These are phyloP conservation scores for Fraxinus nigra DNA, from an alignment of 305 asterid genomes.

Conservation along the genomic window DNA sequence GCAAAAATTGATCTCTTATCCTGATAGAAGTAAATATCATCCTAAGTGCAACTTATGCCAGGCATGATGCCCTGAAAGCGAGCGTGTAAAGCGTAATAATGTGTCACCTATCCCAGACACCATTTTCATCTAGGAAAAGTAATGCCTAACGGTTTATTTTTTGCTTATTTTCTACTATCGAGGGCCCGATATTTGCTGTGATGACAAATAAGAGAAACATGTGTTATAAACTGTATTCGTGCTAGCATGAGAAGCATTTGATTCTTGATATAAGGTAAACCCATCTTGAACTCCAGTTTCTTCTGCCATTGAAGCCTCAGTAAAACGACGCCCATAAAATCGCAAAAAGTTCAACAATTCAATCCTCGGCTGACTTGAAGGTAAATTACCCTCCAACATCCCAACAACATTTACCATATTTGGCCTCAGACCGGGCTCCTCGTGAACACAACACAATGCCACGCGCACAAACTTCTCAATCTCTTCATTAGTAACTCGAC, in stretches of 20 bases:
- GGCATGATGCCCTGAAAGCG: not conserved
- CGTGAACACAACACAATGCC: constrained; percentile 59
- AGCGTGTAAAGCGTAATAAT: not conserved
- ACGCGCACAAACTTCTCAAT: constrained; percentile 49
- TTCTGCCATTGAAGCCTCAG: constrained; percentile 30
- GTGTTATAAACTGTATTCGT: constrained; percentile 30
- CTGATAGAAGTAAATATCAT: not conserved
- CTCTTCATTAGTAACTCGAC: constrained; percentile 36
- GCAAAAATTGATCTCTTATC: not conserved
- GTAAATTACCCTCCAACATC: constrained; percentile 49
- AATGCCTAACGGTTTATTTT: not conserved
- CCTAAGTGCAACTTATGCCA: not conserved
- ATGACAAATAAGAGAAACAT: constrained; percentile 35
- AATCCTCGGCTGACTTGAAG: constrained; percentile 31
- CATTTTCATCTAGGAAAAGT: not conserved
- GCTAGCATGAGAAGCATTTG: constrained; percentile 29
- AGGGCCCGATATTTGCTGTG: constrained; percentile 61
- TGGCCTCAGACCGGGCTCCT: constrained; percentile 57
- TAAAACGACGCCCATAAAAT: constrained; percentile 48
- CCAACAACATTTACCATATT: constrained; percentile 52
- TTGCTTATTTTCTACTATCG: constrained; percentile 25
- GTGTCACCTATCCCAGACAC: not conserved
- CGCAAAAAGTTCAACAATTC: constrained; percentile 56
- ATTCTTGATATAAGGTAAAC: constrained; percentile 23
- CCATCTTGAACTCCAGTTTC: constrained; percentile 24